Percentiles rank a stretch among this genome's conserved stretches.
These are phyloP conservation scores for Trypanosoma rangeli DNA, from an alignment of 208 protist genomes.

Conservation along the genomic window DNA sequence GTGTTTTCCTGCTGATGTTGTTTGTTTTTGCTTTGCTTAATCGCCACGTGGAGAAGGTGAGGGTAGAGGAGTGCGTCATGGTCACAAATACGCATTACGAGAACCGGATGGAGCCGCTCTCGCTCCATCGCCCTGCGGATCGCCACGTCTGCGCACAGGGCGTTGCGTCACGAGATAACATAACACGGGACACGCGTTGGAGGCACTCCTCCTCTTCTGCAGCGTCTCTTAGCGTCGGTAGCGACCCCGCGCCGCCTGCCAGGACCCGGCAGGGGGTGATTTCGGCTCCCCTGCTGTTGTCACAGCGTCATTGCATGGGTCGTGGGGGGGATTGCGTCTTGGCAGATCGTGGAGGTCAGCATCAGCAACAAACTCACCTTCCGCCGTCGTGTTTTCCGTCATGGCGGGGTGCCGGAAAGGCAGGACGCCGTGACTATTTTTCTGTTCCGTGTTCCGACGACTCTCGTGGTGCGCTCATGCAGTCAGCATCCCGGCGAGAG, in stretches of 20 bases:
- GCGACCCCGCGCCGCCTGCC: too few relatives aligned
- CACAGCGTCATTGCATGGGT: neutral
- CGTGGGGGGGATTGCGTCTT: neutral
- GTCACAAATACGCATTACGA: conserved; percentile 1
- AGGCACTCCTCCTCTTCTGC: neutral
- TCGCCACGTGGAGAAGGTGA: neutral
- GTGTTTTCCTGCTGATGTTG: neutral
- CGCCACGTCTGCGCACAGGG: conserved; percentile 4
- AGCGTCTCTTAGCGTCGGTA: neutral
- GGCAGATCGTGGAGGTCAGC: neutral
- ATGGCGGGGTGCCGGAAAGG: conserved; percentile 8
- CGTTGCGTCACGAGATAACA: too few relatives aligned
- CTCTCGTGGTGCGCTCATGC: conserved; percentile 3
- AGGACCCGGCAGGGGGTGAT: neutral
- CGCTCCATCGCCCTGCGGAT: conserved; percentile 2
- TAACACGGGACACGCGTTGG: too few relatives aligned
- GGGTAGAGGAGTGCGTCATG: neutral
- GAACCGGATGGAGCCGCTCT: conserved; percentile 7
- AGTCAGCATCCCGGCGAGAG: neutral
- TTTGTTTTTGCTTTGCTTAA: too few relatives aligned
- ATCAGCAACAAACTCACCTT: neutral
- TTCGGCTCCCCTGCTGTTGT: neutral
- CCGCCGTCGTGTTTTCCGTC: neutral
- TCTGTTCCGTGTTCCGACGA: neutral
- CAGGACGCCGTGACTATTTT: conserved; percentile 7